Percentiles rank a stretch among this genome's conserved stretches.
Conservation (phyloP, 495 filamentous ascomycete species). For the Xylaria bambusicola region DNA sequence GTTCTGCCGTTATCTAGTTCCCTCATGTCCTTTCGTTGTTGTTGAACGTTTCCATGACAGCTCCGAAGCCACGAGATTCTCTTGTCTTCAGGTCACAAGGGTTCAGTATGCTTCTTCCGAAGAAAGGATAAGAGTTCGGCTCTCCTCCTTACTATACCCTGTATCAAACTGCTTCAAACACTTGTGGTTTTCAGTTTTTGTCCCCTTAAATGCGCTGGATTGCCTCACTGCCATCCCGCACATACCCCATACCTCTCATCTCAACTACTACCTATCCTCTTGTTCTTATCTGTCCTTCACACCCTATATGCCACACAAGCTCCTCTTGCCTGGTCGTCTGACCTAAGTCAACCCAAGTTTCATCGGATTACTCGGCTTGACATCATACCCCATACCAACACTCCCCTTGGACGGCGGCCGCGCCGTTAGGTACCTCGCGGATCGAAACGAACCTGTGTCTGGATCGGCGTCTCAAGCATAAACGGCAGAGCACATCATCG, state of each 20-base stretch:
- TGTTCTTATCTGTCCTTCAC: background rate
- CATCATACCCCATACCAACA: background rate
- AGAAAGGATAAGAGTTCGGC: too few relatives aligned
- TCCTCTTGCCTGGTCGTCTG: background rate
- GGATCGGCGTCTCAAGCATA: background rate
- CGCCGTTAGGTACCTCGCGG: background rate
- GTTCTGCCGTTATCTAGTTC: too few relatives aligned
- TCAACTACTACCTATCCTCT: too few relatives aligned
- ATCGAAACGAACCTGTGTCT: background rate
- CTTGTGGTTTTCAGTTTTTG: constrained; percentile 1
- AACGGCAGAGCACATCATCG: background rate
- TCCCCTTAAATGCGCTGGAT: constrained; percentile 3
- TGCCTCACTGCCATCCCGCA: constrained; percentile 9
- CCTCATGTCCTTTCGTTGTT: too few relatives aligned
- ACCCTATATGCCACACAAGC: background rate
- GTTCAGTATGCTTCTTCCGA: too few relatives aligned
- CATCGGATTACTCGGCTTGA: background rate
- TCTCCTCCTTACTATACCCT: too few relatives aligned
- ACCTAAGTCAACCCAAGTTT: background rate
- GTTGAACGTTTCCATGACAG: too few relatives aligned
- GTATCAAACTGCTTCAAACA: constrained; percentile 9
- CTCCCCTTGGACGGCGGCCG: background rate
- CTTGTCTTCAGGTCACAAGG: too few relatives aligned
- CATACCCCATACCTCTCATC: background rate
- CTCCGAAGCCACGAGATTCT: too few relatives aligned